phyloP scores from a whole-genome alignment of 2,329 filamentous ascomycete genomes.

The Colletotrichum caudatum region DNA sequence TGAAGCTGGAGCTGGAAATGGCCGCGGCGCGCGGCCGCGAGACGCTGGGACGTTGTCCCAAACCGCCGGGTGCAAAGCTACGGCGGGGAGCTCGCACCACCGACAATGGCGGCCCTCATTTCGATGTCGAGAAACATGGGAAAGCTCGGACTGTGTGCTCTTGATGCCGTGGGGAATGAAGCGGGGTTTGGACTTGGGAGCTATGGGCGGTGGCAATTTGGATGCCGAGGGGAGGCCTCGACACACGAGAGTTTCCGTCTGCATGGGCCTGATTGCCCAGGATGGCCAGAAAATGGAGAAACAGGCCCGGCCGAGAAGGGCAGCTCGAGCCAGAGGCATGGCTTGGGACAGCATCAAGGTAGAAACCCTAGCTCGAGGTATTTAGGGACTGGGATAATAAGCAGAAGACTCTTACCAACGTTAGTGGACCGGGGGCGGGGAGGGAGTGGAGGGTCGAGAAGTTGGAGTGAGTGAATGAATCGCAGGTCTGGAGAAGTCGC shows the following conservation, averaged over 20 bases:
- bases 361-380: background rate
- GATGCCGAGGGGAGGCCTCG: conserved; percentile 7
- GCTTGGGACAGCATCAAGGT: conserved; percentile 1
- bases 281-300: background rate
- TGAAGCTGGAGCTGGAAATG: background rate
- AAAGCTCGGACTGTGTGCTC: conserved; percentile 6
- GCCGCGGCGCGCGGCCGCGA: conserved; percentile 21
- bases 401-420: background rate
- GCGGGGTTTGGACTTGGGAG: conserved; percentile 11
- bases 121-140: conserved; percentile 5
- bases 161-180: background rate
- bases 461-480: conserved; percentile 14
- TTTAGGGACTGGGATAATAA: background rate
- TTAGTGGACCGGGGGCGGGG: background rate
- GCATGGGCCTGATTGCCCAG: conserved; percentile 1
- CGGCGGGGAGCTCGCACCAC: conserved; percentile 8
- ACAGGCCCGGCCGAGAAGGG: background rate
- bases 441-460: background rate
- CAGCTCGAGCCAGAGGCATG: conserved; percentile 14
- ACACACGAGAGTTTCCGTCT: conserved; percentile 16
- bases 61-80: conserved; percentile 18
- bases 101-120: background rate
- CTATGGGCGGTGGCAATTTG: conserved; percentile 15
- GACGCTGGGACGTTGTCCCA: conserved; percentile 23
- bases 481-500: conserved; percentile 17